phyloP scores from a whole-genome alignment of 2,329 filamentous ascomycete species.

The Fusarium sp. region DNA sequence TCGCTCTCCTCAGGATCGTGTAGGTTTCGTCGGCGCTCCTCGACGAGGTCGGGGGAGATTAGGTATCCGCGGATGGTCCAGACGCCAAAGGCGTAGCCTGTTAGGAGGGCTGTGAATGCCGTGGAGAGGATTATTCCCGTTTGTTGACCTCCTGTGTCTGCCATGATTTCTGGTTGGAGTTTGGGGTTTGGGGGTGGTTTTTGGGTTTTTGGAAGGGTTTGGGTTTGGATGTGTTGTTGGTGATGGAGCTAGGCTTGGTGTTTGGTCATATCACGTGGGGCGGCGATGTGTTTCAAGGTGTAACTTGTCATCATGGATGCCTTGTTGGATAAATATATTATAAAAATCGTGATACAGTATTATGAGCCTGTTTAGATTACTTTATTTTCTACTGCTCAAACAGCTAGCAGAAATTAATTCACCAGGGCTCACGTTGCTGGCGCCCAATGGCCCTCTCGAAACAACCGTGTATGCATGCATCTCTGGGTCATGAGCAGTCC shows the following conservation, averaged over 20 bases:
- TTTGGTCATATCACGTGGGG: slow-evolving; percentile 34
- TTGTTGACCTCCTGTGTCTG: slow-evolving; percentile 54
- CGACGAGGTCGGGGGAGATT: slow-evolving; percentile 64
- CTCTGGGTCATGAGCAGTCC: neutral
- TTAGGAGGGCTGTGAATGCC: slow-evolving; percentile 76
- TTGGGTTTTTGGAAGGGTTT: neutral
- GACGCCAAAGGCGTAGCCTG: slow-evolving; percentile 84
- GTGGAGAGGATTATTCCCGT: slow-evolving; percentile 76
- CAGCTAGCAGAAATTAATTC: neutral
- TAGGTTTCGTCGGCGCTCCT: slow-evolving; percentile 66
- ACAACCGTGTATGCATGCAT: neutral
- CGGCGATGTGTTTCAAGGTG: neutral
- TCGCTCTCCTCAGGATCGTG: slow-evolving; percentile 74
- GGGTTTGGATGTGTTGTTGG: slow-evolving; percentile 15
- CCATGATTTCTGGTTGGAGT: slow-evolving; percentile 29
- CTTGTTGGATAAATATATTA: neutral
- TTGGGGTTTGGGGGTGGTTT: neutral
- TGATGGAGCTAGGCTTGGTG: slow-evolving; percentile 27
- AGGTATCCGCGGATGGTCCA: slow-evolving; percentile 73
- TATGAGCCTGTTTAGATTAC: neutral
- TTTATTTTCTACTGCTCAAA: neutral
- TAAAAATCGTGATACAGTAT: neutral
- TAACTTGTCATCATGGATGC: neutral
- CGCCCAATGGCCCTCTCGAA: neutral
- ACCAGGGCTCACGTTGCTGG: neutral